Base-by-base conservation (phyloP, 2,329 filamentous ascomycete genomes). In the Fusarium mexicanum region DNA sequence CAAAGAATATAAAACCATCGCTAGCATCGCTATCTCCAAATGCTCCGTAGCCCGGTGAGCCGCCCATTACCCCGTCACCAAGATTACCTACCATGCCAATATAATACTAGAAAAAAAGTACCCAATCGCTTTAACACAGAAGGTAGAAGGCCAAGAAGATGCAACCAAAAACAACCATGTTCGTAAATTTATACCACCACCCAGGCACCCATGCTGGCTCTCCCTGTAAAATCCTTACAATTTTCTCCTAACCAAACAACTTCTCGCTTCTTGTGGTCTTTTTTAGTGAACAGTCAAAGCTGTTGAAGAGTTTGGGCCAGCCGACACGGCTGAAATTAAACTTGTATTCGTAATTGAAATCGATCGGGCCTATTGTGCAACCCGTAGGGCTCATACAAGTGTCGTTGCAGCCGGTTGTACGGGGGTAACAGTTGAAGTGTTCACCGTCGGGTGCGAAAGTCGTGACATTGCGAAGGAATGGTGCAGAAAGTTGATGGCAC, bases 391-490 rank as follows among this genome's bases (percentile, higher is more conserved):
- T 87, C 9, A 60, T 85, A 83, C 87, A 89, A 68, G 84, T 80
- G 29, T 78, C 80, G 40, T 80, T 80, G 77, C 87, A 89, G 31
- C 77, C 63, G 61, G 76, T 75, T 13, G 83, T 77, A 67, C 83
- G 84, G 6, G 86, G 87, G 77, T 80, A 86, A 81, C 87, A 89
- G 71, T 77, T 80, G 71, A 89, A 88, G 44, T 73, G 73, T 51
- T 86, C 87, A 43, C 83, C 85, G 68, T 89, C 87, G 13, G 85
- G 86, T 5, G 86, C 86, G 75, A 89, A 89, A 0, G 87, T 89
- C 61, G 77, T 81, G 38, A 82, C 81, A 78, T 87, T 86, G 46
- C 79, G 71, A 71, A 78, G 77, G 66, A 84, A 86, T n/a, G 81
- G 81, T 14, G 75, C 67, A 5, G 81, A 77, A 60, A 89, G 81